Evolutionary conservation across 306 rosid genomes (phyloP), one percentile per base, ranked within the genome.

Genomic region (Vigna reflexopilosa): DNA sequence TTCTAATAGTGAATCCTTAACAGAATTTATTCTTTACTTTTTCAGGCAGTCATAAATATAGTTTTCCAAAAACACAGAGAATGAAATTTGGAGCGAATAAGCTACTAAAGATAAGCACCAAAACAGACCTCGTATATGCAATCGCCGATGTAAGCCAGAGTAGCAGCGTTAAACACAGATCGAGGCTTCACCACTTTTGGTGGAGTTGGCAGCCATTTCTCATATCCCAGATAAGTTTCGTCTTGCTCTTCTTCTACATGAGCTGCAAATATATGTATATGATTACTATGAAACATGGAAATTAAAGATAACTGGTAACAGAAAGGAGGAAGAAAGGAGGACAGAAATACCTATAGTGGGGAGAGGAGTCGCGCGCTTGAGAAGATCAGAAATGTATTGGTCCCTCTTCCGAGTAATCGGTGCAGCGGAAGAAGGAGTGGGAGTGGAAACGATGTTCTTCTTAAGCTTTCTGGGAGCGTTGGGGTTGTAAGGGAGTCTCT

Each of bases 121-220:
- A 59, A 83, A 67, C 61, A 42, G 12, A 92, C 98, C 97, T 95
- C 98, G 56, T 89, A 95, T 70, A 92, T 88, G 85, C 93, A 88
- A 63, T 91, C 98, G 14, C 98, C 98, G 22, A 91, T 70, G 75
- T 93, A 93, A 10, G 98, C 98, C 51, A 95, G 83, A 45, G 98
- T 78, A 2, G 95, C 88, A 58, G 98, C 97, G 65, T 92, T 92
- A 63, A 89, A 85, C 8, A 88, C 80, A 0, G 97, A 92, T 6
- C 92, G 90, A 77, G 98, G 98, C 87, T 92, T 95, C 67, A 80
- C 86, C 12, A 92, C 93, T 86, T 86, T 91, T 1, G 98, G 93
- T 44, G 98, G 89, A 83, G 78, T 85, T 48, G 98, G 98, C 30
- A 89, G 75, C 98, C 98, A 95, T 57, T 51, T 86, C 20, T 95